Evolutionary conservation across 352 stramenopile species (phyloP).

Genomic region (Phytophthora sansomeana): DNA sequence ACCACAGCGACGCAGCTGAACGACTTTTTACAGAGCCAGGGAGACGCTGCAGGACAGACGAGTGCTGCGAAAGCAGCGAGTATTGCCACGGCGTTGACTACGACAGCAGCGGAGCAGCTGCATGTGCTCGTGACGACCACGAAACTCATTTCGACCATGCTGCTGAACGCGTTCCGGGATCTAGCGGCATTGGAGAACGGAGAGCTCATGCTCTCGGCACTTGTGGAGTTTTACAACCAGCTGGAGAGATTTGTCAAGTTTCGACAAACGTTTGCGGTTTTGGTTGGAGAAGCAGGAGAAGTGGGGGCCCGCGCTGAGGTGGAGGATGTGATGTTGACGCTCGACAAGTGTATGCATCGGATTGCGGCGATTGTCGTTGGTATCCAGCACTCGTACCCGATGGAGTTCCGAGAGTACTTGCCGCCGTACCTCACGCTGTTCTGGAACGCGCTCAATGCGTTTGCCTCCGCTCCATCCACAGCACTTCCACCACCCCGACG

Average conservation of each 20-base stretch:
- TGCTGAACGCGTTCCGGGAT: slow-evolving; percentile 79
- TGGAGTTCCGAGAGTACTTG: slow-evolving; percentile 87
- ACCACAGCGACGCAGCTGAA: slow-evolving; percentile 37
- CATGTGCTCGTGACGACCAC: slow-evolving; percentile 55
- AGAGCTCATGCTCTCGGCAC: slow-evolving; percentile 59
- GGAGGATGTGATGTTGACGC: slow-evolving; percentile 20
- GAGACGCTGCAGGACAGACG: slow-evolving; percentile 10
- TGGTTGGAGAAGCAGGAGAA: slow-evolving; percentile 6
- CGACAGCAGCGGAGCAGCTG: slow-evolving; percentile 37
- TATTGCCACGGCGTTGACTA: slow-evolving; percentile 20
- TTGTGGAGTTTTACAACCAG: slow-evolving; percentile 80
- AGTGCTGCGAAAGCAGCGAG: slow-evolving; percentile 10
- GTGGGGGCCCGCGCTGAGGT: slow-evolving; percentile 10
- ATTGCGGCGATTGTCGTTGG: slow-evolving; percentile 72
- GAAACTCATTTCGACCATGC: slow-evolving; percentile 75
- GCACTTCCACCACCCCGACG: slow-evolving; percentile 30
- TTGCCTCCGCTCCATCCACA: slow-evolving; percentile 11
- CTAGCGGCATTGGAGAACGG: slow-evolving; percentile 59
- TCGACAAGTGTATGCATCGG: slow-evolving; percentile 76
- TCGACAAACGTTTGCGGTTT: slow-evolving; percentile 34
- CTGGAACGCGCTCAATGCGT: slow-evolving; percentile 59
- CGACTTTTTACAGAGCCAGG: slow-evolving; percentile 41
- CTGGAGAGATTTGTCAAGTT: slow-evolving; percentile 68
- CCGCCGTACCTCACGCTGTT: slow-evolving; percentile 71
- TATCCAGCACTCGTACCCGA: slow-evolving; percentile 81